A percentile compares a stretch with the other conserved stretches of the same genome.
Conservation (phyloP, 768 basidiomycete genomes). For the Tricholoma furcatifolium region DNA sequence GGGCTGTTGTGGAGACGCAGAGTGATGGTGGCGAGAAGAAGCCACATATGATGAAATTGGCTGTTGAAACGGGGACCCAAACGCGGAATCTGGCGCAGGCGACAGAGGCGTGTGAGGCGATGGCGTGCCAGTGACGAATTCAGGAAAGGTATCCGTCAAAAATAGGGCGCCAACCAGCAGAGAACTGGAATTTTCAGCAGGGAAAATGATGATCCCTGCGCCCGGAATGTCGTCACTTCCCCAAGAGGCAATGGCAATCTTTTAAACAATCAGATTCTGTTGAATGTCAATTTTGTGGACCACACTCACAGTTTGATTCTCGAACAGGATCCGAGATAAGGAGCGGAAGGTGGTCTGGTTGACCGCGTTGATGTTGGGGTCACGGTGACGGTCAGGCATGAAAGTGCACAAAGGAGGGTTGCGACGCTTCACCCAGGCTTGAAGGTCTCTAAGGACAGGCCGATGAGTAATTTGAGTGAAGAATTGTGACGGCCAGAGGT, state of each 20-base stretch:
- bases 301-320: constrained; percentile 49
- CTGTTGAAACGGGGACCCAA: constrained; percentile 29
- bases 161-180: constrained; percentile 53
- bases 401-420: constrained; percentile 56
- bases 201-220: constrained; percentile 53
- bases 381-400: constrained; percentile 58
- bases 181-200: constrained; percentile 49
- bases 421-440: constrained; percentile 49
- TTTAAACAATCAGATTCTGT: constrained; percentile 3
- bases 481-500: constrained; percentile 54
- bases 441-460: constrained; percentile 44
- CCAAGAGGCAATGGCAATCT: constrained; percentile 57
- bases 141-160: constrained; percentile 45
- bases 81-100: constrained; percentile 26
- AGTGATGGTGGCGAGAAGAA: constrained; percentile 33
- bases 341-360: constrained; percentile 56
- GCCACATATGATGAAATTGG: constrained; percentile 30
- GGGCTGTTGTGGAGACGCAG: constrained; percentile 32
- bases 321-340: constrained; percentile 50
- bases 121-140: constrained; percentile 34
- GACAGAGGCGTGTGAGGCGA: constrained; percentile 30
- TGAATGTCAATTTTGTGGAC: not conserved
- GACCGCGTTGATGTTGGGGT: constrained; percentile 43
- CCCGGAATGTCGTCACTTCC: constrained; percentile 42
- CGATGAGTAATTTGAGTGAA: constrained; percentile 42